phyloP scores from a whole-genome alignment of 306 rosid species.

The Ochetophila trinervis region DNA sequence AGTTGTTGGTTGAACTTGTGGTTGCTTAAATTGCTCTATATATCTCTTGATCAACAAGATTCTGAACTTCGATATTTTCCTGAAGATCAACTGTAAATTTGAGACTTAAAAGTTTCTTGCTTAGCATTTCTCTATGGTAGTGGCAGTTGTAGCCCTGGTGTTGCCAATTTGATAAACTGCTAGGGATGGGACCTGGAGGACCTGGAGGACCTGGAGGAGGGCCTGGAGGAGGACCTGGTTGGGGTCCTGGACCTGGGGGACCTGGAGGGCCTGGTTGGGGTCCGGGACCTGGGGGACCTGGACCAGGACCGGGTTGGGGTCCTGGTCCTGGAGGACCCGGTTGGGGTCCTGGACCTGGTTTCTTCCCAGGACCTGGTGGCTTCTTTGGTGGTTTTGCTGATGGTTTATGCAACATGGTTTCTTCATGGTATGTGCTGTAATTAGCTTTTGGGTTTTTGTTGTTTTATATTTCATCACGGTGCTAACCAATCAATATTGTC shows the following conservation, averaged over 20 bases:
- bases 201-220: constrained; percentile 31
- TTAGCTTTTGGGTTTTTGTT: background rate
- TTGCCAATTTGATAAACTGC: constrained; percentile 2
- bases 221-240: constrained; percentile 24
- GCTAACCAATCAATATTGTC: background rate
- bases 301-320: too few species aligned
- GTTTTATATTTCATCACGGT: background rate
- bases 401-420: constrained; percentile 50
- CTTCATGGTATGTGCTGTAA: constrained; percentile 50
- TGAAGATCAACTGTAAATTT: constrained; percentile 2
- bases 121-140: background rate
- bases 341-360: constrained; percentile 38
- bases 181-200: constrained; percentile 48
- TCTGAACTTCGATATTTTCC: background rate
- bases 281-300: constrained; percentile 38
- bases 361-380: constrained; percentile 40
- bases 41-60: background rate
- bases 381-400: constrained; percentile 60
- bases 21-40: background rate
- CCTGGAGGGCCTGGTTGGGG: constrained; percentile 39
- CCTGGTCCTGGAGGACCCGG: constrained; percentile 29
- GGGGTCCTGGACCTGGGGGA: constrained; percentile 14
- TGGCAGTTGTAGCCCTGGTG: background rate
- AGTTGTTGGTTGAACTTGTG: constrained; percentile 5
- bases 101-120: constrained; percentile 11